These are phyloP conservation scores for Nasturtium officinale DNA, from an alignment of 345 rosid species.

Conservation along the genomic window DNA sequence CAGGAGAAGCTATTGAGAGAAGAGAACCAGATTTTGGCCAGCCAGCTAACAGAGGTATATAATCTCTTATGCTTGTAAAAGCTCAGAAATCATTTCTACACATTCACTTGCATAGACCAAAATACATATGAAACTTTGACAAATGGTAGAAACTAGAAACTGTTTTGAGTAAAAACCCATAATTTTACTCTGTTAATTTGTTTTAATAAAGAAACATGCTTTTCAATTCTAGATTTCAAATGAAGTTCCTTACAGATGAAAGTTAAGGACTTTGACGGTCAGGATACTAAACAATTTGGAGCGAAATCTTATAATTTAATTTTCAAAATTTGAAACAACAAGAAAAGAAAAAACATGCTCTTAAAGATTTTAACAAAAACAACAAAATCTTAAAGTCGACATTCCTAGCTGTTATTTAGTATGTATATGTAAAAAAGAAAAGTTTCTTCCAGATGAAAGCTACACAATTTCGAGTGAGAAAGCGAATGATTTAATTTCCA, in stretches of 20 bases:
- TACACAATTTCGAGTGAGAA: too few species aligned
- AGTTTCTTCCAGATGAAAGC: too few species aligned
- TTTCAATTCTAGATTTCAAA: too few species aligned
- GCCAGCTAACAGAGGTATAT: constrained; percentile 19
- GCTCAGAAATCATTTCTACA: constrained; percentile 20
- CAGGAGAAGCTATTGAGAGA: constrained; percentile 30
- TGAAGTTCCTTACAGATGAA: background rate
- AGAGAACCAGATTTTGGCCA: constrained; percentile 17
- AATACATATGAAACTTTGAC: background rate
- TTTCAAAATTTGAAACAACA: background rate
- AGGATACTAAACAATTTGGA: background rate
- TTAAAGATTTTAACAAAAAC: background rate
- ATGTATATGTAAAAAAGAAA: background rate
- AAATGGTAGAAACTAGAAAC: background rate
- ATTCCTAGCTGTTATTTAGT: background rate
- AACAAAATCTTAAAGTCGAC: too few species aligned
- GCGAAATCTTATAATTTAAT: background rate
- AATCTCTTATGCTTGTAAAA: constrained; percentile 10
- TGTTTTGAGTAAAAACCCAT: constrained; percentile 2
- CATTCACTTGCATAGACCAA: background rate
- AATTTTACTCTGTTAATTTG: background rate
- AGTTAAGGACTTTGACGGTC: background rate
- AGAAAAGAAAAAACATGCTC: background rate
- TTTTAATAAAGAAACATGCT: too few species aligned
- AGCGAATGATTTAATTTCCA: too few species aligned